phyloP scores from a whole-genome alignment of 305 asterid genomes.

The Andrographis paniculata region DNA sequence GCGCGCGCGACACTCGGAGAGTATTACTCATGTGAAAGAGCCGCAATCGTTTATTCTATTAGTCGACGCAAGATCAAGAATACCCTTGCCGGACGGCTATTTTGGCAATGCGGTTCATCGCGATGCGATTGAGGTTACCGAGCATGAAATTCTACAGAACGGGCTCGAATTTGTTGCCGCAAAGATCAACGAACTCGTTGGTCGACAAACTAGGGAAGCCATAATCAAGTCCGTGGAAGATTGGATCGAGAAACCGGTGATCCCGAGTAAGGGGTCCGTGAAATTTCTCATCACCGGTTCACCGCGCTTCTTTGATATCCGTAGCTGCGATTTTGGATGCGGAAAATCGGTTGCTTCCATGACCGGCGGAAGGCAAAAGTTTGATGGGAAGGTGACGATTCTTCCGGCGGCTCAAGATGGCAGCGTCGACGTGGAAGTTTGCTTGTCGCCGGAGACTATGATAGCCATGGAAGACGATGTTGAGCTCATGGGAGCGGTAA shows the following conservation, averaged over 20 bases:
- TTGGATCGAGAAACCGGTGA: slow-evolving; percentile 24
- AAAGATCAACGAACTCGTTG: slow-evolving; percentile 23
- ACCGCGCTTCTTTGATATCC: slow-evolving; percentile 33
- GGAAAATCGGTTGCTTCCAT: slow-evolving; percentile 44
- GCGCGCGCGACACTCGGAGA: slow-evolving; percentile 11
- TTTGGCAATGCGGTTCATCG: too few relatives aligned
- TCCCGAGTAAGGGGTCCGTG: not conserved
- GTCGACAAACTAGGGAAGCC: slow-evolving; percentile 19
- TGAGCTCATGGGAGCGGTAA: not conserved
- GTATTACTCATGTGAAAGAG: not conserved
- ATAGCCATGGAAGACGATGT: not conserved
- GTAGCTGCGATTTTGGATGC: slow-evolving; percentile 48
- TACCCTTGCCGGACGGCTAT: too few relatives aligned
- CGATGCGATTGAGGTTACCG: too few relatives aligned
- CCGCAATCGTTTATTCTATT: not conserved
- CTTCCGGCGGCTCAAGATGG: slow-evolving; percentile 29
- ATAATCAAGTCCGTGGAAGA: slow-evolving; percentile 13
- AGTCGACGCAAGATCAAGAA: too few relatives aligned
- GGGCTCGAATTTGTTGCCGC: slow-evolving; percentile 31
- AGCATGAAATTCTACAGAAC: slow-evolving; percentile 17
- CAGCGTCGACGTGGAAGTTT: slow-evolving; percentile 36
- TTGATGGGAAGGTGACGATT: slow-evolving; percentile 28
- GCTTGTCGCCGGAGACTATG: slow-evolving; percentile 4
- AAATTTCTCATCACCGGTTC: slow-evolving; percentile 25
- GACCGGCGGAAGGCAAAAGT: slow-evolving; percentile 29